A percentile compares a stretch with the other conserved stretches of the same genome.
These are phyloP conservation scores for Saccharomyces paradoxus DNA, from an alignment of 805 yeast genomes.

Conservation along the genomic window DNA sequence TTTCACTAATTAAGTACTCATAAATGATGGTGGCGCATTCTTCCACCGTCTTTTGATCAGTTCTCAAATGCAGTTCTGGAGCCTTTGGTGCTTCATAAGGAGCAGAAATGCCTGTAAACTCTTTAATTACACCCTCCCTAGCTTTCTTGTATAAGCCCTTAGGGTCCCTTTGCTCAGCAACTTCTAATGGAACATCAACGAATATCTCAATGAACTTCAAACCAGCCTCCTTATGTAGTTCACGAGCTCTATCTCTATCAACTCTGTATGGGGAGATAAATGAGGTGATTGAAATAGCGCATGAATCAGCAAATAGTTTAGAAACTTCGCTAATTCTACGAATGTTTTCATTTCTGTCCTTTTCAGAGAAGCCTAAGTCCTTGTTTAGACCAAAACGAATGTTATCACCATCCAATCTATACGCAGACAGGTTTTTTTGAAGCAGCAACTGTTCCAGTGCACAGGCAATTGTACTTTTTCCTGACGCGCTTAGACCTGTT, in stretches of 20 bases:
- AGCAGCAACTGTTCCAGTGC: constrained; percentile 81
- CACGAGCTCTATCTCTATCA: constrained; percentile 81
- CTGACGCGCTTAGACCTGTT: constrained; percentile 92
- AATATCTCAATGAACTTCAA: constrained; percentile 85
- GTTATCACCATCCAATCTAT: constrained; percentile 92
- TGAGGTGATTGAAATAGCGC: constrained; percentile 78
- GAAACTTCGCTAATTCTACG: constrained; percentile 93
- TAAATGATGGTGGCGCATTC: constrained; percentile 69
- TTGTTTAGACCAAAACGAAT: constrained; percentile 91
- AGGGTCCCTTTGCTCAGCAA: constrained; percentile 96
- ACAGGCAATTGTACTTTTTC: constrained; percentile 90
- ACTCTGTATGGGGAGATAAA: constrained; percentile 85
- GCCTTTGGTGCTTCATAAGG: constrained; percentile 88
- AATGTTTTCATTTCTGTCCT: constrained; percentile 89
- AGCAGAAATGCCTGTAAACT: constrained; percentile 91
- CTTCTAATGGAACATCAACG: constrained; percentile 87
- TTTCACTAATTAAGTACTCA: constrained; percentile 53
- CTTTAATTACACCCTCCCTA: constrained; percentile 86
- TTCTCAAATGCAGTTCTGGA: constrained; percentile 77
- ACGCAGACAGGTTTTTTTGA: constrained; percentile 60
- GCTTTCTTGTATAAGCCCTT: constrained; percentile 96
- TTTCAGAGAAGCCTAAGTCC: constrained; percentile 86
- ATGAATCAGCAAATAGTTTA: constrained; percentile 88
- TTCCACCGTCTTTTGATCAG: constrained; percentile 65
- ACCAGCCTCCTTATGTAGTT: constrained; percentile 64